Evolutionary conservation across 2,329 filamentous ascomycete species (phyloP), one percentile per base, ranked within the genome.

Genomic region (Akanthomyces lecanii): DNA sequence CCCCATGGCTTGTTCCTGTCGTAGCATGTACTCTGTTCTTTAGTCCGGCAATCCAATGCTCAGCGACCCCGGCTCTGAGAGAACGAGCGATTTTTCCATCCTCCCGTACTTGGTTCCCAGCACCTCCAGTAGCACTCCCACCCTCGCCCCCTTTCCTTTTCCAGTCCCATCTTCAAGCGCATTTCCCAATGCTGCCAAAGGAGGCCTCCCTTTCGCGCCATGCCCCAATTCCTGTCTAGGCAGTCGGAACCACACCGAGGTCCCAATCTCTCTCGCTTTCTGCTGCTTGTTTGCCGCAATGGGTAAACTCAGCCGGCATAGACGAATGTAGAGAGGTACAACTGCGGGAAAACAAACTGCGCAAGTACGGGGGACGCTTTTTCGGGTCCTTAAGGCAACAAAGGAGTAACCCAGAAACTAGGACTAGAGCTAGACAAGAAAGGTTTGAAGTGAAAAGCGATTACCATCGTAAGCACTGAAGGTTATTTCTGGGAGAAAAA

Each of bases 31-130:
- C 82, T 85, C 83, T 75, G 80, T 80, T 80, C 79, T 82, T 84
- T 86, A 87, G 84, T 86, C 84, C 83, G 78, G 69, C 76, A 76
- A 78, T 80, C 82, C 81, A 85, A 82, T 72, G 73, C 79, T 84
- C 77, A 80, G 76, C 78, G 79, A 80, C 78, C 77, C 74, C 80
- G 80, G 82, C 76, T 87, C 84, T 87, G 84, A 86, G 77, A 84
- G 81, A 84, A 81, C 80, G 82, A 85, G 80, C 79, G 59, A 55
- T 65, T 62, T 58, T 63, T 67, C 62, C 47, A 2, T 63, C 55
- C 53, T 48, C 48, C 64, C 58, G 42, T 59, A 48, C 30, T 38
- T 23, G 5, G 33, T 38, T 23, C 50, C 50, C n/a, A 44, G 25
- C 23, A 36, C 44, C 30, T 25, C 45, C 30, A 50, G 53, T 44